Evolutionary conservation across 1,284 basidiomycete genomes (phyloP).

Genomic region (Erythrobasidium hasegawianum): DNA sequence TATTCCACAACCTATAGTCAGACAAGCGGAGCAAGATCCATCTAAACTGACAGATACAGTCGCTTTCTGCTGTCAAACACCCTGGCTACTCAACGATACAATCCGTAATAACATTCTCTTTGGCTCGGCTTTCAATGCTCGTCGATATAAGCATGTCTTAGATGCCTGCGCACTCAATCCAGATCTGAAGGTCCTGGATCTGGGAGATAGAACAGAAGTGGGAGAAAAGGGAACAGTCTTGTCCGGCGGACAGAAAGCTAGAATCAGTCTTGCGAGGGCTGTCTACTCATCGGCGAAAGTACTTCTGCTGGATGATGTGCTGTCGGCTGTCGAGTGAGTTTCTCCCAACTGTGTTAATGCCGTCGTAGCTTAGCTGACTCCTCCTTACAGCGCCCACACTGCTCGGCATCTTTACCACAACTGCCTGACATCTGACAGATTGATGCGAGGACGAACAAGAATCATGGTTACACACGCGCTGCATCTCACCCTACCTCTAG

Average conservation of each 20-base stretch:
- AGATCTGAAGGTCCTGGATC: slow-evolving; percentile 71
- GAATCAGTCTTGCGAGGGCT: slow-evolving; percentile 48
- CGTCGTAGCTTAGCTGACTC: neutral
- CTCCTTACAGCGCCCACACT: slow-evolving; percentile 16
- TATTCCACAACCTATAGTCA: slow-evolving; percentile 54
- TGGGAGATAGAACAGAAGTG: slow-evolving; percentile 72
- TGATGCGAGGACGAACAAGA: slow-evolving; percentile 72
- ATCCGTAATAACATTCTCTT: slow-evolving; percentile 79
- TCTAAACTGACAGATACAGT: slow-evolving; percentile 65
- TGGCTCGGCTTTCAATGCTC: slow-evolving; percentile 62
- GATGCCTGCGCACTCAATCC: slow-evolving; percentile 72
- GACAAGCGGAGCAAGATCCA: slow-evolving; percentile 48
- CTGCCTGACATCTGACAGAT: slow-evolving; percentile 70
- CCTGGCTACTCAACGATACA: slow-evolving; percentile 74
- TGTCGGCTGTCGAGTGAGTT: slow-evolving; percentile 51
- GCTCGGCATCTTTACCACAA: slow-evolving; percentile 65
- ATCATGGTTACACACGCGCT: slow-evolving; percentile 87
- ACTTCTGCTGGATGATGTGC: slow-evolving; percentile 51
- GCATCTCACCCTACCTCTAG: slow-evolving; percentile 66
- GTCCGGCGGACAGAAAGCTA: slow-evolving; percentile 67
- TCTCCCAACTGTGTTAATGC: too few relatives aligned
- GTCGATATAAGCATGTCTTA: slow-evolving; percentile 66
- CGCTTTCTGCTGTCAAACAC: slow-evolving; percentile 80
- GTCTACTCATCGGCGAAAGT: slow-evolving; percentile 50
- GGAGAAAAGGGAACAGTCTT: slow-evolving; percentile 66